phyloP scores from a whole-genome alignment of 2,329 filamentous ascomycete genomes.

The Talaromyces marneffei region DNA sequence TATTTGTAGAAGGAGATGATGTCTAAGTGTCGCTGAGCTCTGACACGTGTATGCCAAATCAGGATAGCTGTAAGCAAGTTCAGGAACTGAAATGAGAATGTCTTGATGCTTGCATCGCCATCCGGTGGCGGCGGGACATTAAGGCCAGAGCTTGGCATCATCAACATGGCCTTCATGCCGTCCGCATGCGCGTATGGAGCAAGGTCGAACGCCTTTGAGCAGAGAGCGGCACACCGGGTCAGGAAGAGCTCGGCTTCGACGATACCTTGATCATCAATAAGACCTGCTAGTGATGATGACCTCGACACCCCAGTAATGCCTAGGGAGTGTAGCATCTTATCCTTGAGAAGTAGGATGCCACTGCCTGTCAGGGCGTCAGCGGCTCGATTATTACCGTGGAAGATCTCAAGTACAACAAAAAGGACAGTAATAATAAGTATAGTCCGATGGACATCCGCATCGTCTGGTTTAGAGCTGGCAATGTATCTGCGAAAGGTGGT shows the following conservation, averaged over 20 bases:
- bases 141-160: neutral
- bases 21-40: neutral
- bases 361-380: neutral
- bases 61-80: neutral
- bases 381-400: neutral
- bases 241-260: neutral
- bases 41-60: neutral
- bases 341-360: neutral
- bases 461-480: neutral
- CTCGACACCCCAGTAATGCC: neutral
- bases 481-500: neutral
- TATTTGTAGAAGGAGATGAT: neutral
- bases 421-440: neutral
- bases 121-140: neutral
- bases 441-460: neutral
- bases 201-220: slow-evolving; percentile 2
- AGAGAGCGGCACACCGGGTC: neutral
- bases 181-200: slow-evolving; percentile 1
- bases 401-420: neutral
- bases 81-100: neutral
- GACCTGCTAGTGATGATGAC: neutral
- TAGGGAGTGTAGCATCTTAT: neutral
- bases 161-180: slow-evolving; percentile 1
- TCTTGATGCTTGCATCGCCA: neutral
- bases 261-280: slow-evolving; percentile 5